Evolutionary conservation across 768 basidiomycete genomes (phyloP), one percentile per base, ranked within the genome.

Genomic region (Trametopsis cervina): DNA sequence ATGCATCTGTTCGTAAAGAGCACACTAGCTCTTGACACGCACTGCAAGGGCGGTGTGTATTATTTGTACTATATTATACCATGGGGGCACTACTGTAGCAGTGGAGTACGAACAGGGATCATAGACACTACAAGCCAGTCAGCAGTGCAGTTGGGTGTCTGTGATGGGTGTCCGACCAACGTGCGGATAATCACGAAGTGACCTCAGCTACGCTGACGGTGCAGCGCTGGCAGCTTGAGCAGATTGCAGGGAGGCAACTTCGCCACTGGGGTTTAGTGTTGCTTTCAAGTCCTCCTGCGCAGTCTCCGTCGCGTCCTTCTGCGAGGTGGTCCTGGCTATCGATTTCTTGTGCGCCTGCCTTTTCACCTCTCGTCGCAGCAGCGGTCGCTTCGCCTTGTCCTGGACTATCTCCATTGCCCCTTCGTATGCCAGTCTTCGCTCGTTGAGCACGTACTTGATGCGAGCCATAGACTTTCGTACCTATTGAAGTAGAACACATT

Each of bases 391-490:
- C 24, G 46, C 40, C 47, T 60, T 47, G 46, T 58, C 52, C 39
- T 55, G 51, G 40, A 57, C 51, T 23, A 62, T 59, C 46, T 60
- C 50, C 27, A 61, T 51, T 7, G 89, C 89, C 10, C 84, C 79
- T 52, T 88, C 79, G 52, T 91, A 87, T 7, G 89, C 90, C 20
- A 90, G 63, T 39, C 93, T 76, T 27, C 96, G 83, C 62, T 98
- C 94, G 60, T 91, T 91, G 42, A 97, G 71, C 18, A 97, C 82
- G 50, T 78, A 81, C 65, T 98, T 98, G 65, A 98, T 91, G 17
- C 90, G 82, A n/a, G 89, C 91, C 92, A 96, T 95, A 17, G 89
- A 85, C 72, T 93, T 95, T 18, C 88, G 85, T 66, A 83, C 85
- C 92, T 96, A 54, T 9, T 46, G 33, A 40, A 9, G 15, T 20